A percentile compares a stretch with the other conserved stretches of the same genome.
Evolutionary conservation across 805 yeast genomes (phyloP).

Genomic region (Candida coquimbonensis): DNA sequence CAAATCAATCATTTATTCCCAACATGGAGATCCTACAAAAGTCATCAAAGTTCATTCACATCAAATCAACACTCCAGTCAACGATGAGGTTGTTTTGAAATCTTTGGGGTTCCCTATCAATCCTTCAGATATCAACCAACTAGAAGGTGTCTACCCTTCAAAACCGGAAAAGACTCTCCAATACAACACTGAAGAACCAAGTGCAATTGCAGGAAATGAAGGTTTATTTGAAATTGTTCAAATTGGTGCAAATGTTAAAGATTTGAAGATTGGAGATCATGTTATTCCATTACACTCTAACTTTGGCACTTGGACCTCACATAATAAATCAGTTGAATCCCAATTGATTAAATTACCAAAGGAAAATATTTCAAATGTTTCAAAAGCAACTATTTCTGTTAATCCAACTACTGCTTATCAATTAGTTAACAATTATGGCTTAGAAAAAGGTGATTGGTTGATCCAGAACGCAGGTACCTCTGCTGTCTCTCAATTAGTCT

Average conservation of each 20-base stretch:
- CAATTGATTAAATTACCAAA: constrained; percentile 49
- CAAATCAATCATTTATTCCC: constrained; percentile 59
- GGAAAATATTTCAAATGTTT: constrained; percentile 39
- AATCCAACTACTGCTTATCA: constrained; percentile 92
- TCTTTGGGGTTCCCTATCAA: constrained; percentile 79
- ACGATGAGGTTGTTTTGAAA: constrained; percentile 50
- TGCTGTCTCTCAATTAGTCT: constrained; percentile 87
- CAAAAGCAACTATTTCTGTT: constrained; percentile 86
- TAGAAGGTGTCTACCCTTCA: constrained; percentile 80
- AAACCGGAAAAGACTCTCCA: constrained; percentile 49
- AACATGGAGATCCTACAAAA: constrained; percentile 61
- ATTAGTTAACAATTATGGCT: constrained; percentile 63
- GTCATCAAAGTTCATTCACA: constrained; percentile 47
- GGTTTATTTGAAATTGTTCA: constrained; percentile 84
- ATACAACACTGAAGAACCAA: constrained; percentile 54
- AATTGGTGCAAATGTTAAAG: constrained; percentile 47
- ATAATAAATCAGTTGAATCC: constrained; percentile 46
- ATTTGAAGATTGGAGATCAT: constrained; percentile 72
- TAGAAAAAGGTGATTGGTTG: constrained; percentile 63
- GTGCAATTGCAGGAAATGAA: constrained; percentile 90
- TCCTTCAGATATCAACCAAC: constrained; percentile 84
- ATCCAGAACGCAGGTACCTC: constrained; percentile 96
- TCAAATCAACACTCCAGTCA: constrained; percentile 39
- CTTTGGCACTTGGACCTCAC: constrained; percentile 93
- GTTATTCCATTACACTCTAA: constrained; percentile 71